phyloP scores from a whole-genome alignment of 2,329 filamentous ascomycete species.

The Penicillium frequentans region DNA sequence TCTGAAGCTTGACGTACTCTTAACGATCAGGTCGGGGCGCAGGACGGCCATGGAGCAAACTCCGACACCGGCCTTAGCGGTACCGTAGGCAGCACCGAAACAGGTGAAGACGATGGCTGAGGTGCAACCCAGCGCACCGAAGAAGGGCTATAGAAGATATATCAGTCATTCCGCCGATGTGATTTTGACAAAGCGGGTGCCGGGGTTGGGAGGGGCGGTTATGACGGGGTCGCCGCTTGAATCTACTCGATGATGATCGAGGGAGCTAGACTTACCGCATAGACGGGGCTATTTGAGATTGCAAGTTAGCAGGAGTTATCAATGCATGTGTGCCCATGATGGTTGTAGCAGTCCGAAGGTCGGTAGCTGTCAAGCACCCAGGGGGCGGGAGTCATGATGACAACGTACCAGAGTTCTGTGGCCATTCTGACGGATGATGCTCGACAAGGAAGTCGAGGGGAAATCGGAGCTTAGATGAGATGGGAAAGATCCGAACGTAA shows the following conservation, averaged over 20 bases:
- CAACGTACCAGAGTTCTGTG: slow-evolving; percentile 78
- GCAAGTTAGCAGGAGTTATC: slow-evolving; percentile 22
- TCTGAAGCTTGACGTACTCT: slow-evolving; percentile 69
- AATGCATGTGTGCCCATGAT: neutral
- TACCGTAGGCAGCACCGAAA: slow-evolving; percentile 95
- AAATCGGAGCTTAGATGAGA: slow-evolving; percentile 17
- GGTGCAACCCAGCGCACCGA: slow-evolving; percentile 95
- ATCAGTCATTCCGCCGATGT: slow-evolving; percentile 11
- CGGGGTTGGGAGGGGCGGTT: slow-evolving; percentile 5
- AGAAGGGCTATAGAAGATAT: slow-evolving; percentile 67
- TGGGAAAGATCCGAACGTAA: slow-evolving; percentile 15
- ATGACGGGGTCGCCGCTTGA: slow-evolving; percentile 11
- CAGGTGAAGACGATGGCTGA: slow-evolving; percentile 95
- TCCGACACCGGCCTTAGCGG: slow-evolving; percentile 98
- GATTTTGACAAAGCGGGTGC: neutral
- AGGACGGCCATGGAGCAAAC: slow-evolving; percentile 98
- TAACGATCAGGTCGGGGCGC: slow-evolving; percentile 96
- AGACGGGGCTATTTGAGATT: slow-evolving; percentile 73
- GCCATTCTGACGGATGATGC: slow-evolving; percentile 59
- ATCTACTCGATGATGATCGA: slow-evolving; percentile 14
- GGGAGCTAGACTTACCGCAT: slow-evolving; percentile 77
- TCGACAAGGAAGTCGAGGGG: slow-evolving; percentile 14
- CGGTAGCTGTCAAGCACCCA: slow-evolving; percentile 33
- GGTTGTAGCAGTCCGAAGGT: slow-evolving; percentile 9
- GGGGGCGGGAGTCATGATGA: slow-evolving; percentile 35